Evolutionary conservation across 345 rosid species (phyloP), one percentile per base, ranked within the genome.

Genomic region (Populus davidiana): DNA sequence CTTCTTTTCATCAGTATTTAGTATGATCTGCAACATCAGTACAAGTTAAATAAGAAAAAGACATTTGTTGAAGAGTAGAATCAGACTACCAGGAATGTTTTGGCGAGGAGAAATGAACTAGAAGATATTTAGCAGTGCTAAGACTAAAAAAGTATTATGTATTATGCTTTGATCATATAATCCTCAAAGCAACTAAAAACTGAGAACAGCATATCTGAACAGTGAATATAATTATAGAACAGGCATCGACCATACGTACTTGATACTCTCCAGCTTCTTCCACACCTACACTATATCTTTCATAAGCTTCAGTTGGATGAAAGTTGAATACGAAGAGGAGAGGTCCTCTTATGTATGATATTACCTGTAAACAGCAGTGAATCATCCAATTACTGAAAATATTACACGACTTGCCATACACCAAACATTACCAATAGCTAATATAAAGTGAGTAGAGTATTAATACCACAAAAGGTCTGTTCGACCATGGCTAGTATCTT

Each of bases 251-350:
- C 38, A 64, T 31, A 64, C 88, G 81, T 88, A 91, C 99, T 52
- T 87, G 94, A 82, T 93, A 95, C 79, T 95, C 98, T 78, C 99
- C 99, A 38, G 99, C 99, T 87, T 95, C 99, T 77, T 95, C 99
- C 69, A 92, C 89, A 9, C 98, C 99, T 2, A 92, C 81, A 72
- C 64, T 71, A 84, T 92, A 91, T 71, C 78, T 85, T 78, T 83
- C 86, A 70, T 92, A 87, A 39, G 90, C 85, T 69, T 86, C 79
- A 78, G 91, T 84, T 54, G 99, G 99, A 81, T 93, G 98, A 81
- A 95, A 95, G 88, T 95, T 95, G 83, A 91, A 93, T 67, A 95
- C 78, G 79, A 95, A 91, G 70, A 95, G 85, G 85, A 95, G 82
- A 85, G 98, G 98, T 77, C 98, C 99, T 80, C 98, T 83, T 47